A percentile compares a stretch with the other conserved stretches of the same genome.
phyloP scores from a whole-genome alignment of 2,329 filamentous ascomycete species.

The Phialophora tarda region DNA sequence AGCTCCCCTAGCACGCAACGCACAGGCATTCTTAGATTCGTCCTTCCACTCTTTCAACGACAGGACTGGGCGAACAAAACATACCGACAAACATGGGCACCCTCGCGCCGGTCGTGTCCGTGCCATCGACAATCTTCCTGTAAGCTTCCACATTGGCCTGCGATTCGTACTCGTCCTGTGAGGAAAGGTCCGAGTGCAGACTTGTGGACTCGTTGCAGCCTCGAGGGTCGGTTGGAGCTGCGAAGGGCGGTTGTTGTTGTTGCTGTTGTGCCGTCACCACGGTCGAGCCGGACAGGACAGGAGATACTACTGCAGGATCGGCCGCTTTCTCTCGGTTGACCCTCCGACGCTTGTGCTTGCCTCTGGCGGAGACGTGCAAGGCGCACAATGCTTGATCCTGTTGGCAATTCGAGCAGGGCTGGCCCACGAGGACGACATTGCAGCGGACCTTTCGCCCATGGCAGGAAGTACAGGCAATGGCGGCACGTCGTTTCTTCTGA shows the following conservation, averaged over 20 bases:
- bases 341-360: conserved; percentile 25
- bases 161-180: conserved; percentile 18
- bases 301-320: neutral
- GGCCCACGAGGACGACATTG: conserved; percentile 57
- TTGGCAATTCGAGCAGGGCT: conserved; percentile 43
- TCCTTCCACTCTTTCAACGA: neutral
- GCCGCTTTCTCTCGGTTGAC: conserved; percentile 1
- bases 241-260: neutral
- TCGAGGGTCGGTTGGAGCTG: neutral
- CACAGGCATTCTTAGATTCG: neutral
- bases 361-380: conserved; percentile 23
- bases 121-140: conserved; percentile 19
- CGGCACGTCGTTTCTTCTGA: conserved; percentile 44
- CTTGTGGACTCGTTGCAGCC: neutral
- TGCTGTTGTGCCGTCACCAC: neutral
- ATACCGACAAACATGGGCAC: conserved; percentile 19
- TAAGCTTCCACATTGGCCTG: conserved; percentile 17
- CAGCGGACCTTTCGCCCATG: conserved; percentile 59
- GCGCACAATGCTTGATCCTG: conserved; percentile 41
- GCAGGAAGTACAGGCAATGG: conserved; percentile 60
- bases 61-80: neutral
- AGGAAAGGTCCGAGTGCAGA: conserved; percentile 2
- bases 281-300: neutral
- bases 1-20: conserved; percentile 17
- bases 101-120: conserved; percentile 2